Conservation (phyloP, 1,284 basidiomycete species). For the Tylopilus sp. region DNA sequence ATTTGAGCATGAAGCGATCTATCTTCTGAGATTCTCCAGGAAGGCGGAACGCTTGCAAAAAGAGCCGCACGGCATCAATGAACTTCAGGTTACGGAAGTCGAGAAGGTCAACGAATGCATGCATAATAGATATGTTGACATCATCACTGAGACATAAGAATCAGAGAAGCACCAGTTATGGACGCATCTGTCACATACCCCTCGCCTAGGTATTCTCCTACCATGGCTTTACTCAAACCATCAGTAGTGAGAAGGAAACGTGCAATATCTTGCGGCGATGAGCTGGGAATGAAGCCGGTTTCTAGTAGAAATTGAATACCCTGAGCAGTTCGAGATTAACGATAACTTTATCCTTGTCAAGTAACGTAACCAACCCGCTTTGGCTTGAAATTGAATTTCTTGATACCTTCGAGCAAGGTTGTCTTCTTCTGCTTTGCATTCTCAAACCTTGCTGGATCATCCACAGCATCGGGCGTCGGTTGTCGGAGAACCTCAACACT, state of each 20-base stretch:
- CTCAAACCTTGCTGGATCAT: slow-evolving; percentile 94
- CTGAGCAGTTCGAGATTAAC: slow-evolving; percentile 36
- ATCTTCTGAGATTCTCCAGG: slow-evolving; percentile 97
- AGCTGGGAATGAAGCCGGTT: slow-evolving; percentile 82
- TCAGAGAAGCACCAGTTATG: slow-evolving; percentile 4
- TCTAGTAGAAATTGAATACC: slow-evolving; percentile 90
- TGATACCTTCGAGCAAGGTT: slow-evolving; percentile 91
- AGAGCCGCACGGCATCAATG: slow-evolving; percentile 82
- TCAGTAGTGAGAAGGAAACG: slow-evolving; percentile 87
- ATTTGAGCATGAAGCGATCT: slow-evolving; percentile 98
- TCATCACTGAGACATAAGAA: slow-evolving; percentile 59
- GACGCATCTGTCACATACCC: slow-evolving; percentile 52
- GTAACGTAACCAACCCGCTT: slow-evolving; percentile 60
- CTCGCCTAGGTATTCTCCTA: slow-evolving; percentile 98
- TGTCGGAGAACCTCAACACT: slow-evolving; percentile 56
- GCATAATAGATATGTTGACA: slow-evolving; percentile 88
- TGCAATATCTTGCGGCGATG: slow-evolving; percentile 79
- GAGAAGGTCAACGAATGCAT: slow-evolving; percentile 90
- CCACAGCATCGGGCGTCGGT: slow-evolving; percentile 71
- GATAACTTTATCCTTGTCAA: neutral
- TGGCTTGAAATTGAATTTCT: slow-evolving; percentile 98
- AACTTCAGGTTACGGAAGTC: slow-evolving; percentile 82
- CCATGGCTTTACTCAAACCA: slow-evolving; percentile 92
- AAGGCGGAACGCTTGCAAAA: slow-evolving; percentile 90
- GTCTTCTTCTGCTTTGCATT: slow-evolving; percentile 98